phyloP scores from a whole-genome alignment of 2,329 filamentous ascomycete genomes.

The Mycocentrospora acerina region DNA sequence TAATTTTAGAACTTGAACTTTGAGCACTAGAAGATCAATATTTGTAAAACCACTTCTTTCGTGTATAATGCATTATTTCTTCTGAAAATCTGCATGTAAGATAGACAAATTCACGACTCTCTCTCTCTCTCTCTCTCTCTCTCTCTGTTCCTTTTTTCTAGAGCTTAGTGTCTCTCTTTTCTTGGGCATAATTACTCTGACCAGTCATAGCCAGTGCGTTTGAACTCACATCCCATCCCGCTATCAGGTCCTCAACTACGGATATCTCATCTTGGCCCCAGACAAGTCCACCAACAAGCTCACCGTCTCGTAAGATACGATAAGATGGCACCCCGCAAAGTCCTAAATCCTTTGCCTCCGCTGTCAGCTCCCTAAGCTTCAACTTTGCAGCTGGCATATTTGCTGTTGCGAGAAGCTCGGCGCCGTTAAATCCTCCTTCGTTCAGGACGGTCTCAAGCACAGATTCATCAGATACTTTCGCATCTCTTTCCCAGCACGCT shows the following conservation, averaged over 20 bases:
- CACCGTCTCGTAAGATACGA: slow-evolving; percentile 21
- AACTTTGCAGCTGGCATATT: slow-evolving; percentile 25
- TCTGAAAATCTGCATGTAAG: no score
- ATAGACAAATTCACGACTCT: neutral
- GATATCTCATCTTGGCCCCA: slow-evolving; percentile 40
- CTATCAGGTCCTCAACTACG: slow-evolving; percentile 38
- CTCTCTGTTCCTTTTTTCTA: no score
- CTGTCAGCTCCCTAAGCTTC: slow-evolving; percentile 29
- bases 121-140: neutral
- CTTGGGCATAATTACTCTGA: no score
- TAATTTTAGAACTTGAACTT: no score
- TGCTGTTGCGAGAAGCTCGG: slow-evolving; percentile 25
- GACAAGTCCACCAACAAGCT: slow-evolving; percentile 24
- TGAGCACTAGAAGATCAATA: no score
- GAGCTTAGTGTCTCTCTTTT: no score
- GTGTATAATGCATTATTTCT: no score
- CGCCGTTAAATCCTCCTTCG: slow-evolving; percentile 28
- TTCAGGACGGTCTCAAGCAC: slow-evolving; percentile 26
- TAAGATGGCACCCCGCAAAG: slow-evolving; percentile 40
- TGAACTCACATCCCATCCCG: slow-evolving; percentile 28
- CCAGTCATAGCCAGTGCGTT: neutral
- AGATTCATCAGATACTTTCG: slow-evolving; percentile 28
- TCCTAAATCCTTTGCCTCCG: slow-evolving; percentile 31
- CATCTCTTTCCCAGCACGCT: slow-evolving; percentile 37
- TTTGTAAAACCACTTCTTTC: no score